These are phyloP conservation scores for Phytophthora syringae DNA, from an alignment of 352 stramenopile genomes.

Conservation along the genomic window DNA sequence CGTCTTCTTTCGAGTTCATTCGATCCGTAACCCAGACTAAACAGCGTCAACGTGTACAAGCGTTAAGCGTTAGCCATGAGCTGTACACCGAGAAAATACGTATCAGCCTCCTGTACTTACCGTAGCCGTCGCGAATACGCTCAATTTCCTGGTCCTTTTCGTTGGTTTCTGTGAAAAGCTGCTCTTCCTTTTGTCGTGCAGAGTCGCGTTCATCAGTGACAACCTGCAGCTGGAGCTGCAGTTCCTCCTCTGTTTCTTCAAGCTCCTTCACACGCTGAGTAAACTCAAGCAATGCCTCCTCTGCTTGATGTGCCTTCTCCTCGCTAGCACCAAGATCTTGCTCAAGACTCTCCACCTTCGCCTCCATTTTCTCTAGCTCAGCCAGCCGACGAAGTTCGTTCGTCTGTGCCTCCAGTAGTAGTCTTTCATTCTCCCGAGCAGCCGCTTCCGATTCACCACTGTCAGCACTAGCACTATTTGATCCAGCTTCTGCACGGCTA, in stretches of 20 bases:
- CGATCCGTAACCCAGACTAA: conserved; percentile 88
- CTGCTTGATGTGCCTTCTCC: conserved; percentile 31
- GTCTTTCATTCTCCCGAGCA: conserved; percentile 49
- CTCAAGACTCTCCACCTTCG: conserved; percentile 60
- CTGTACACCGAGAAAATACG: background rate
- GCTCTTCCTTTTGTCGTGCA: conserved; percentile 83
- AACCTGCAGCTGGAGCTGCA: conserved; percentile 83
- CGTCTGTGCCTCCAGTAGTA: conserved; percentile 74
- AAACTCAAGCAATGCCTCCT: conserved; percentile 46
- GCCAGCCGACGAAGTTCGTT: conserved; percentile 73
- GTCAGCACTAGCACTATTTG: conserved; percentile 21
- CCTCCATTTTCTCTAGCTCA: conserved; percentile 77
- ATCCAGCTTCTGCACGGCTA: conserved; percentile 2
- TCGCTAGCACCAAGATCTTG: conserved; percentile 44
- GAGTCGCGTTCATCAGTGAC: conserved; percentile 86
- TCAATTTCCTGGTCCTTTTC: conserved; percentile 91
- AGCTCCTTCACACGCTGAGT: conserved; percentile 56
- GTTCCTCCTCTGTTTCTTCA: conserved; percentile 79
- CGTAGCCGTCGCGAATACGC: conserved; percentile 86
- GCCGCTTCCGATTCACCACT: conserved; percentile 22
- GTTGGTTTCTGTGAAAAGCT: conserved; percentile 82
- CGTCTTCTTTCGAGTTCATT: conserved; percentile 91
- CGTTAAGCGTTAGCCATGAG: background rate
- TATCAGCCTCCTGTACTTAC: conserved; percentile 35
- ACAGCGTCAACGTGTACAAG: conserved; percentile 4